Base-by-base conservation (phyloP, 2,329 filamentous ascomycete species). In the Claviceps monticola region DNA sequence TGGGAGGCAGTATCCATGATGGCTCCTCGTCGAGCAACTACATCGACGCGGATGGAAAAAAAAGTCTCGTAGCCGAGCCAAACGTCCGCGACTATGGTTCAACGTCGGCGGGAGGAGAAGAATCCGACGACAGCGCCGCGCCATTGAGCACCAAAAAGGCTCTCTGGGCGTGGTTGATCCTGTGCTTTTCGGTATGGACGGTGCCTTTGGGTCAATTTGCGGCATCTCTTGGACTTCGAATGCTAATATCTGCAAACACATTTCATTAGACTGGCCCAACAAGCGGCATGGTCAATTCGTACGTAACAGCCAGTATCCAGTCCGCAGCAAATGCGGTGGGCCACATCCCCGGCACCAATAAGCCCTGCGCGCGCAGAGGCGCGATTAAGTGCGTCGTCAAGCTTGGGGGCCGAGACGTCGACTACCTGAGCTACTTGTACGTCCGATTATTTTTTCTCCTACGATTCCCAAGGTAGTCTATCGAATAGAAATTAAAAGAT, bases 341-440 rank as follows among this genome's bases (percentile, higher is more conserved):
- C 5, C 55, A 54, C 38, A 48, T 57, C 14, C 56, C 56, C 5
- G 55, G 55, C 5, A 56, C 55, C 2, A 51, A 56, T 51, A 51
- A 49, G 42, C 56, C 56, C 6, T 57, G 56, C 37, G 56, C 56
- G 5, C 51, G 56, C 19, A 54, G 56, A 16, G 56, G 56, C 13
- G 50, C 46, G 38, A 57, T 57, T 19, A 48, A 51, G n/a, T 57
- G 56, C 37, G 56, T 51, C 17, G 56, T 57, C 23, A 57, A 55
- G 46, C 49, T 57, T 16, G 56, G 56, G 23, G 55, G 53, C 19
- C 42, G 39, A 6, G 53, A 56, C n/a, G 55, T 57, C 42, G 56
- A 57, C 52, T 57, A 57, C 19, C 56, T 57, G 38, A 57, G 56
- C 45, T 57, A 57, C 17, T 43, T 57, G 56, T 57, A 50, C 23